These are phyloP conservation scores for Penicillium sclerotigenum DNA, from an alignment of 2,329 filamentous ascomycete genomes.

Conservation along the genomic window DNA sequence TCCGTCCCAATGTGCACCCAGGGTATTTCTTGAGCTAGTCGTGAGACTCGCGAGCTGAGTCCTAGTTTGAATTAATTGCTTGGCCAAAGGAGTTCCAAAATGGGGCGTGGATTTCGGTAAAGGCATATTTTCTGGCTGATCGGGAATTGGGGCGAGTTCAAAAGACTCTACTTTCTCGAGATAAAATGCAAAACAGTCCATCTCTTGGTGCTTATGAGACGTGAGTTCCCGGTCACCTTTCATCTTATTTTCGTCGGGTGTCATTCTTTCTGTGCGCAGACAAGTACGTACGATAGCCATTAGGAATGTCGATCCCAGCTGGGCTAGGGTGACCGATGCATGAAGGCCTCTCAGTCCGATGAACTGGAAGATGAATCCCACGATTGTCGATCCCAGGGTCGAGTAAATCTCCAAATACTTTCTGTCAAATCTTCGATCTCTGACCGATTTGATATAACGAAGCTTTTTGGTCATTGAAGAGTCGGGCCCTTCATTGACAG, in stretches of 20 bases:
- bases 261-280: constrained; percentile 34
- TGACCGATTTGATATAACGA: constrained; percentile 31
- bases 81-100: neutral
- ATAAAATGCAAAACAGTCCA: constrained; percentile 33
- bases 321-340: constrained; percentile 35
- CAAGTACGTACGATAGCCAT: constrained; percentile 39
- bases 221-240: constrained; percentile 19
- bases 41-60: constrained; percentile 25
- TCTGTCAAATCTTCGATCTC: constrained; percentile 12
- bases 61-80: constrained; percentile 22
- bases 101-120: neutral
- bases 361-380: constrained; percentile 41
- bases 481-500: constrained; percentile 21
- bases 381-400: constrained; percentile 26
- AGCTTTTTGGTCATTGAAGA: constrained; percentile 16
- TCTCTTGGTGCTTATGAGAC: constrained; percentile 29
- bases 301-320: constrained; percentile 35
- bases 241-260: constrained; percentile 29
- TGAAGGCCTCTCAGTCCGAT: constrained; percentile 40
- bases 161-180: constrained; percentile 27
- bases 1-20: too few species aligned
- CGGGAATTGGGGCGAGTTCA: constrained; percentile 9
- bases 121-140: constrained; percentile 2
- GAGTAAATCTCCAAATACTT: constrained; percentile 20
- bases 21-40: too few species aligned